Conservation (phyloP, 2,329 filamentous ascomycete species). For the Cadophora gregata region DNA sequence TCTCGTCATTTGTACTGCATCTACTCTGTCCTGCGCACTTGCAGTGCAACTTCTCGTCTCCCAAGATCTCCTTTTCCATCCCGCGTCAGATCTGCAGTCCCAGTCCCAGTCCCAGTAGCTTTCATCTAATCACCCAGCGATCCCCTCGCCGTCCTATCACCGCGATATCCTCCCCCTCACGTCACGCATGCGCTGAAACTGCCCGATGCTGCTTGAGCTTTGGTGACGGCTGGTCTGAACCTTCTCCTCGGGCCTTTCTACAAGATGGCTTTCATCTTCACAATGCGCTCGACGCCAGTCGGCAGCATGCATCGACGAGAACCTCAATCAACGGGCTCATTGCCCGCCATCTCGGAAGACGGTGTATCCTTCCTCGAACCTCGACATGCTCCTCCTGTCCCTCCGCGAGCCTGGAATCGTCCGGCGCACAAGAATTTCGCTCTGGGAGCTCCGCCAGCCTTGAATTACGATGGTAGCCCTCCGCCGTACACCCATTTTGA, state of each 20-base stretch:
- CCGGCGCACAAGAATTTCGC: slow-evolving; percentile 29
- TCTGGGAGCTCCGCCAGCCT: slow-evolving; percentile 26
- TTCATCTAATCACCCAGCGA: not conserved
- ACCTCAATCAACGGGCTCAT: slow-evolving; percentile 19
- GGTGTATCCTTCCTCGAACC: slow-evolving; percentile 21
- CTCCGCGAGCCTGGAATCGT: slow-evolving; percentile 34
- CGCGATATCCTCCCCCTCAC: slow-evolving; percentile 2
- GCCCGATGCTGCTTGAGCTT: slow-evolving; percentile 11
- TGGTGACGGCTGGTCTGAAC: slow-evolving; percentile 16
- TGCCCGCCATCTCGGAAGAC: slow-evolving; percentile 37
- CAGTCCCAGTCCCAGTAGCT: too few species aligned
- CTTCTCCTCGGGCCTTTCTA: slow-evolving; percentile 1
- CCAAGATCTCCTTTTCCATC: not conserved
- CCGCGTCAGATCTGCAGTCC: slow-evolving; percentile 6
- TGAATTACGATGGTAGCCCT: slow-evolving; percentile 33
- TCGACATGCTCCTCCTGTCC: slow-evolving; percentile 31
- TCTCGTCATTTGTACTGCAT: slow-evolving; percentile 6
- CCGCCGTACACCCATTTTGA: slow-evolving; percentile 37
- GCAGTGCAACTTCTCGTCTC: slow-evolving; percentile 13
- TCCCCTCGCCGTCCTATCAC: slow-evolving; percentile 1
- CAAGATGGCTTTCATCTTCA: slow-evolving; percentile 36
- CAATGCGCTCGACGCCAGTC: slow-evolving; percentile 27
- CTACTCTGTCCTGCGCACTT: not conserved
- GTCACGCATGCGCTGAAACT: slow-evolving; percentile 16
- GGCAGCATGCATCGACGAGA: slow-evolving; percentile 28